Evolutionary conservation across 2,329 filamentous ascomycete genomes (phyloP), one percentile per base, ranked within the genome.

Genomic region (Dothideomycetes sp.): DNA sequence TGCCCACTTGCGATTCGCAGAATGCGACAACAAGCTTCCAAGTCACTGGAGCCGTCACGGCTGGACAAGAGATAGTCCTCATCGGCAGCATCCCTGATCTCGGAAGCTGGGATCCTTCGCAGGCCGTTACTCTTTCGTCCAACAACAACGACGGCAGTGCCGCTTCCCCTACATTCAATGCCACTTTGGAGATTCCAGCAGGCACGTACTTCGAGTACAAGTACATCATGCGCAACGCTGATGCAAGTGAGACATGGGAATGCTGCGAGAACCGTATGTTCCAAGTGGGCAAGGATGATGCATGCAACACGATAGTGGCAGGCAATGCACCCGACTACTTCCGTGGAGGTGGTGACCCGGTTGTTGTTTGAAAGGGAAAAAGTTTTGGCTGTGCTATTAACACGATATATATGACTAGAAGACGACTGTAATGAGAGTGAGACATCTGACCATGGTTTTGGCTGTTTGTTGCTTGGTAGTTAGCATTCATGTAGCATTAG

Each of bases 21-120:
- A 35, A 35, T 5, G 33, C 20, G 6, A 35, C 32, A 6, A 13
- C 22, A 4, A 40, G 32, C 15, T 40, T 40, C 17, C 25, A 35
- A 17, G 19, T 35, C 20, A 35, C 32, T 27, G 35, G n/a, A 2
- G 15, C 28, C 16, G 66, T 61, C 1, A 84, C 80, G 0, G 55
- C 54, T 2, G 74, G 56, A 25, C 80, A 80, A 3, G 69, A 84
- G 54, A 68, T 86, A 53, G 82, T 78, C 57, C 58, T 86, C n/a
- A 65, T 71, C 0, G 82, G 82, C 17, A 74, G 69, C 45, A 66
- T 70, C 37, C 53, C 66, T 1, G 64, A 71, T 20, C 70, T 86
- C 8, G 81, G 80, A 9, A 47, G 38, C 24, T 85, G 81, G 81
- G 62, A 76, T 41, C 43, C 49, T 1, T 42, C 44, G 11, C 63